Conservation (phyloP, 306 rosid genomes). For the Corylus avellana region DNA sequence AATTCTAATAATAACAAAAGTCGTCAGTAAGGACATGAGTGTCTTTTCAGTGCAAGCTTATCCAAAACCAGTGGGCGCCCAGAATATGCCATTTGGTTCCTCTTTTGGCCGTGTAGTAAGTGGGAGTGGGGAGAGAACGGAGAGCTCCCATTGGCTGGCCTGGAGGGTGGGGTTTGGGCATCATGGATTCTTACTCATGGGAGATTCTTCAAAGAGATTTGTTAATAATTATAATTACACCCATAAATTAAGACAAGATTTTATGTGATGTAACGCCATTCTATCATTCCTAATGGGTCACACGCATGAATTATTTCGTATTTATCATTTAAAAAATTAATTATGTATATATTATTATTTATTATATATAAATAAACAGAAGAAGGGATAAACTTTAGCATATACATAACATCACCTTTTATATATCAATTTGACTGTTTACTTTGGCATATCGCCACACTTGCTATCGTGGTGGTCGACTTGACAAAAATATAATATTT, state of each 20-base stretch:
- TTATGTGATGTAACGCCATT: background rate
- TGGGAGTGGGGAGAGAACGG: background rate
- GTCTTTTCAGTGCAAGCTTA: constrained; percentile 53
- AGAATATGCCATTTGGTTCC: constrained; percentile 43
- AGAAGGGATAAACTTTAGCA: no score
- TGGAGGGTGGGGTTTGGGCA: constrained; percentile 4
- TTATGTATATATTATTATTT: no score
- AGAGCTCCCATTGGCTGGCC: constrained; percentile 15
- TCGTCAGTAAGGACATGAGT: constrained; percentile 16
- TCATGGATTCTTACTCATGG: constrained; percentile 5
- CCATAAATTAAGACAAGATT: background rate
- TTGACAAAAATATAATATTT: no score
- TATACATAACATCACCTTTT: no score
- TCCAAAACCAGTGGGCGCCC: constrained; percentile 44
- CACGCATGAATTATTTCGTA: no score
- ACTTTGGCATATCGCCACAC: no score
- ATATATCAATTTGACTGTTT: no score
- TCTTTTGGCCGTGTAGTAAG: constrained; percentile 18
- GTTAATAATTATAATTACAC: background rate
- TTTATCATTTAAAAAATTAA: no score
- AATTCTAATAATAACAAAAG: background rate
- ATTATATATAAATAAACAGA: no score
- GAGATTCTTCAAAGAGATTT: constrained; percentile 2
- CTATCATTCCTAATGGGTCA: no score
- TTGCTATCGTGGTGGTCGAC: no score